Conservation (phyloP, 2,329 filamentous ascomycete genomes). For the Fusarium nodosum region DNA sequence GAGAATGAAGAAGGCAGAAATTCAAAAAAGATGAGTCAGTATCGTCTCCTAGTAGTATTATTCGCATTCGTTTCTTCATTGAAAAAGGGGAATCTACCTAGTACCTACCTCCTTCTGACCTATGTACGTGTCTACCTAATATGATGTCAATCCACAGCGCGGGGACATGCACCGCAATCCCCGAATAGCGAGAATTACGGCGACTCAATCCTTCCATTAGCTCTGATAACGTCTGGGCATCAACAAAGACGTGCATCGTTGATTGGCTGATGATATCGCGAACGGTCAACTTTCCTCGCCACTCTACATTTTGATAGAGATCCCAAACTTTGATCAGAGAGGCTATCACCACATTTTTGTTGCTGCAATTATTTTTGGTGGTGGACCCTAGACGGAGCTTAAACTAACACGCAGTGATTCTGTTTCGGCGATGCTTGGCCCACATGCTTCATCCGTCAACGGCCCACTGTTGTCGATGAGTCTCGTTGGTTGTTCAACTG, state of each 20-base stretch:
- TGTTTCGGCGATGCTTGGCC: conserved; percentile 16
- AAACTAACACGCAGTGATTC: conserved; percentile 21
- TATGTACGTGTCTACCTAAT: neutral
- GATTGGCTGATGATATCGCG: conserved; percentile 23
- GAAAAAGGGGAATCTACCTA: conserved; percentile 5
- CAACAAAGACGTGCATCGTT: conserved; percentile 7
- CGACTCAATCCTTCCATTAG: conserved; percentile 10
- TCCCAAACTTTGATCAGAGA: conserved; percentile 3
- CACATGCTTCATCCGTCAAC: conserved; percentile 37
- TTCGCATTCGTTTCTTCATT: conserved; percentile 1
- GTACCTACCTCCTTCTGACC: too few relatives aligned
- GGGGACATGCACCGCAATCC: conserved; percentile 21
- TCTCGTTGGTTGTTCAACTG: conserved; percentile 13
- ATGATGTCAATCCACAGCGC: conserved; percentile 41
- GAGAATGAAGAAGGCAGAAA: neutral
- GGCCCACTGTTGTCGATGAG: conserved; percentile 27
- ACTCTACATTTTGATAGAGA: conserved; percentile 6
- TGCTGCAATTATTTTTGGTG: conserved; percentile 9
- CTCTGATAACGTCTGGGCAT: conserved; percentile 14
- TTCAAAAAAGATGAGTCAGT: neutral
- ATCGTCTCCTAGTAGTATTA: neutral
- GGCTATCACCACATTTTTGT: conserved; percentile 24
- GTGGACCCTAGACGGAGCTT: conserved; percentile 33
- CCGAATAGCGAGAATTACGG: conserved; percentile 15
- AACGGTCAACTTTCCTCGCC: conserved; percentile 10